Base-by-base conservation (phyloP, 352 stramenopile genomes). In the Phytopythium litorale region DNA sequence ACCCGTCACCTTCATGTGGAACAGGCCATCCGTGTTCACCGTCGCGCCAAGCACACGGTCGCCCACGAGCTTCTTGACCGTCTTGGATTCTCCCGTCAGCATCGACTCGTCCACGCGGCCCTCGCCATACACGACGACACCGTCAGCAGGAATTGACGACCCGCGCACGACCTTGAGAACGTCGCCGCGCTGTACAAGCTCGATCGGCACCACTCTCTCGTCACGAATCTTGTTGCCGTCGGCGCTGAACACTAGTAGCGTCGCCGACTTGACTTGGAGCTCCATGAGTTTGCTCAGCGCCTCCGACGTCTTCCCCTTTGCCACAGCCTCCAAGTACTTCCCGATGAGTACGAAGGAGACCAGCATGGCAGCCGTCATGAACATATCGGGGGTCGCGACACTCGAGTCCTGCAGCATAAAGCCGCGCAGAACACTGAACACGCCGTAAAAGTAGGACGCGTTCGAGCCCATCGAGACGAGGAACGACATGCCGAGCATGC, bases 321-420 rank as follows among this genome's bases (percentile, higher is more conserved):
- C 95, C 62, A 96, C 89, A 0, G 88, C 79, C 70, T 99, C 95
- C 52, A 99, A 75, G 68, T 92, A 99, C 74, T 99, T 99, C 54
- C 98, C 98, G 4, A 99, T 58, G 19, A 99, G 79, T 35, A 99
- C 97, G 66, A 99, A 99, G 19, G 96, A 90, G 60, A 99, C 91
- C 28, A 99, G 79, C 78, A 99, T 97, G 3, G 97, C 88, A n/a
- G 93, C 96, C 5, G 97, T 99, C 83, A 99, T 98, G 70, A 99
- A 99, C 76, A 98, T 97, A 67, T 97, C 85, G 7, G 78, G 72
- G 37, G 78, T 85, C 21, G 79, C 67, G 28, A 96, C 78, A 61
- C 75, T 86, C 63, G 68, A 73, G 50, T 97, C 79, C 32, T 77
- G 72, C 37, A 84, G 79, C 62, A 84, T 74, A 13, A 78, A 75